A percentile compares a stretch with the other conserved stretches of the same genome.
Evolutionary conservation across 352 stramenopile genomes (phyloP).

Genomic region (Stramenopiles sp.): DNA sequence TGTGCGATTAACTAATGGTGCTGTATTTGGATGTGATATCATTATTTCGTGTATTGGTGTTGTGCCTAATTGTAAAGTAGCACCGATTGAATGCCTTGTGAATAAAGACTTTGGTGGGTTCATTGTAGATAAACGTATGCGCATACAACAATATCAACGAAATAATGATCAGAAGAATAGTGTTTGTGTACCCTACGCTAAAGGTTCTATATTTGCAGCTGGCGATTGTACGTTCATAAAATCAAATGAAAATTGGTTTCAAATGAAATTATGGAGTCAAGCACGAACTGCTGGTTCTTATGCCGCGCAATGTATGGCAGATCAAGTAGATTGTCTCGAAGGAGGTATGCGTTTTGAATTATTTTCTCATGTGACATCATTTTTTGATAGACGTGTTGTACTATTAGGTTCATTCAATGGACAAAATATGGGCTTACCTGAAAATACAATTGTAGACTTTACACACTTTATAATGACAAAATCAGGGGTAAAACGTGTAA

Average conservation of each 20-base stretch:
- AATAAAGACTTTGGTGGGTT: no score
- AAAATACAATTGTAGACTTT: no score
- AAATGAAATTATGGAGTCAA: slow-evolving; percentile 19
- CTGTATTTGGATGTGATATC: no score
- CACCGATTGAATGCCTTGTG: no score
- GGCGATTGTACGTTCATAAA: slow-evolving; percentile 17
- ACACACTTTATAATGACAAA: no score
- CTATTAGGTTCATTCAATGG: slow-evolving; percentile 10
- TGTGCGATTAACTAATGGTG: no score
- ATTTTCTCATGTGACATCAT: slow-evolving; percentile 7
- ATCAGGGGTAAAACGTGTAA: neutral
- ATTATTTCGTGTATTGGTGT: slow-evolving; percentile 2
- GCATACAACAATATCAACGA: no score
- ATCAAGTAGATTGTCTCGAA: neutral
- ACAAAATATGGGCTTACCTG: slow-evolving; percentile 8
- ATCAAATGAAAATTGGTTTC: slow-evolving; percentile 16
- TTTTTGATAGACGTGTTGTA: slow-evolving; percentile 6
- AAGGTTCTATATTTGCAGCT: slow-evolving; percentile 16
- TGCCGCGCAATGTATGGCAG: neutral
- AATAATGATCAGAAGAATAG: no score
- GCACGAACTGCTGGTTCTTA: slow-evolving; percentile 8
- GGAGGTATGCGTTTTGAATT: slow-evolving; percentile 7
- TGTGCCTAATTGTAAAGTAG: no score
- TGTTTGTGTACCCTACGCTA: no score
- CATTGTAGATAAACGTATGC: no score